Percentiles rank a stretch among this genome's conserved stretches.
Conservation (phyloP, 2,329 filamentous ascomycete species). For the Daldinia eschscholtzii region DNA sequence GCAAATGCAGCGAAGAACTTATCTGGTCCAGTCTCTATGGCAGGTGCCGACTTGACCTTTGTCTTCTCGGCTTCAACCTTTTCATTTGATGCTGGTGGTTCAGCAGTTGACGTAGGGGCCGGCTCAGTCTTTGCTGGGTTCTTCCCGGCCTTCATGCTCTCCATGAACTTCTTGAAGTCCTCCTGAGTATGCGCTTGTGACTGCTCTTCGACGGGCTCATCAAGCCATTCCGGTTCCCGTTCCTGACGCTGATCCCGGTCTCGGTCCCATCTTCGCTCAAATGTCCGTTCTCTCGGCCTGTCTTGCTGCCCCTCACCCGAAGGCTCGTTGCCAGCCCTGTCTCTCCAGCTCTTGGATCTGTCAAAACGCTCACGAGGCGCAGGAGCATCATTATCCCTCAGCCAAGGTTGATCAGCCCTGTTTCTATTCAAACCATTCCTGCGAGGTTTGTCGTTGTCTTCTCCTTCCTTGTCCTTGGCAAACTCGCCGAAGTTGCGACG, state of each 20-base stretch:
- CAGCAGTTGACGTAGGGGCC: conserved; percentile 52
- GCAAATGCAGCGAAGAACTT: conserved; percentile 78
- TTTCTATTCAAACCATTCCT: conserved; percentile 75
- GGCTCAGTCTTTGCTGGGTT: conserved; percentile 55
- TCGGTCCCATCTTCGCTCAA: conserved; percentile 68
- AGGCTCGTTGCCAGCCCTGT: conserved; percentile 59
- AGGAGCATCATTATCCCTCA: conserved; percentile 65
- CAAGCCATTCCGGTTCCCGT: conserved; percentile 92
- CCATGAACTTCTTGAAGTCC: conserved; percentile 95
- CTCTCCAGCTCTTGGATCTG: conserved; percentile 71
- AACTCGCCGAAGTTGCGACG: conserved; percentile 65
- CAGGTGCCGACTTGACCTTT: conserved; percentile 70
- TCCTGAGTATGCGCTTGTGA: conserved; percentile 82
- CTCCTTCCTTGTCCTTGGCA: conserved; percentile 61
- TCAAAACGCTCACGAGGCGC: conserved; percentile 67
- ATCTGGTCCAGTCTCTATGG: conserved; percentile 76
- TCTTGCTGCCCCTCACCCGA: conserved; percentile 55
- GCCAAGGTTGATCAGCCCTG: conserved; percentile 81
- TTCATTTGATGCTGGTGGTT: conserved; percentile 55
- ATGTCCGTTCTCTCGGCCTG: conserved; percentile 69
- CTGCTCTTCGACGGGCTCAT: conserved; percentile 77
- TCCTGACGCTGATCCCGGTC: conserved; percentile 71
- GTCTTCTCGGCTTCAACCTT: conserved; percentile 63
- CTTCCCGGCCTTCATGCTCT: conserved; percentile 82
- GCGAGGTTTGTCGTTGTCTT: conserved; percentile 66